Evolutionary conservation across 306 rosid species (phyloP), one percentile per base, ranked within the genome.

Genomic region (Luffa aegyptiaca): DNA sequence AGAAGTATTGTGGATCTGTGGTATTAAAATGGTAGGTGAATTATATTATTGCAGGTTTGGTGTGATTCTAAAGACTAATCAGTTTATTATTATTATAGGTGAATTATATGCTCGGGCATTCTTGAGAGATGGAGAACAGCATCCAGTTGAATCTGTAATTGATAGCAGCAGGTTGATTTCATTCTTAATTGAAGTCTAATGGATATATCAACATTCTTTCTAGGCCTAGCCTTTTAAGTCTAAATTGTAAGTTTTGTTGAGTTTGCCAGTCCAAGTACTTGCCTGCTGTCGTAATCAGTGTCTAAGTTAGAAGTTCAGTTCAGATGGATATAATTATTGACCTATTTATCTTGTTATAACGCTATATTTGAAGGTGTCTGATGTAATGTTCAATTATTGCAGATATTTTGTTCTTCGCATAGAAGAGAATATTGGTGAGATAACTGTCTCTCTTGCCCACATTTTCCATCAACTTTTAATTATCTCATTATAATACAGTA

Each of bases 91-190:
- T 18, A 41, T 82, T 84, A 79, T 81, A 95, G 99, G 97, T 86
- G 99, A 95, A 81, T 84, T 95, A 82, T 95, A 95, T 89, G 99
- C 97, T 82, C 97, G 97, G 80, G 99, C 97, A 26, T 93, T 95
- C 87, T 87, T 95, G 85, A 87, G 97, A 90, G 86, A 89, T 5
- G 99, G 93, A 70, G 99, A 95, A 87, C 97, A 91, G 35, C 96
- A 95, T 83, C 99, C 97, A 0, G 96, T 95, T 82, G 97, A 95
- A 85, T 59, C 99, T 81, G 99, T 95, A 63, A 95, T 95, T 86
- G 99, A 95, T 86, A 95, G 99, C 91, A 95, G 99, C 94, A 95
- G 99, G 99, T 91, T 73, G 76, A 79, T 89, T 84, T 59, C 51
- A 26, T 83, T 72, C 81, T 35, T 37, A 21, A 46, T 20, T 80